Evolutionary conservation across 2,329 filamentous ascomycete species (phyloP), one percentile per base, ranked within the genome.

Genomic region (Hymenoscyphus salicellus): DNA sequence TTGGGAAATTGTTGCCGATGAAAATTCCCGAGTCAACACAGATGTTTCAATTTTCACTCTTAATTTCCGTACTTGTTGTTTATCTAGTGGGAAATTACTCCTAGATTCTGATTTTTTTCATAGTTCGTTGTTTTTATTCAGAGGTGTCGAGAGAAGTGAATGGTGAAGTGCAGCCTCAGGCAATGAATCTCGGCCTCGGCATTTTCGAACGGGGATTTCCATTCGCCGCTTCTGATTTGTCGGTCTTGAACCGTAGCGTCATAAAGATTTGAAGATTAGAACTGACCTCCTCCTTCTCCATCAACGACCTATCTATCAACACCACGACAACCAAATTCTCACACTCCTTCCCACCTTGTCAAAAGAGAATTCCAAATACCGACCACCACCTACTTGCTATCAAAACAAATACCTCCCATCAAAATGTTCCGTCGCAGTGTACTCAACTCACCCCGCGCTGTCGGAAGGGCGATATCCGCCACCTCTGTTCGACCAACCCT

Each of bases 361-460:
- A 49, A n/a, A 17, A 57, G 23, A 23, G 20, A 52, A 52, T 52
- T 52, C 46, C 46, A 26, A 5, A 52, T 63, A 58, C 58, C 33
- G 10, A 55, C 33, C 62, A 7, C 58, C 62, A 33, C 59, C 28
- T 26, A 30, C 28, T 38, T 38, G 49, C 59, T 55, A 57, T 41
- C 55, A 46, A 33, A 28, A 56, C 20, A 59, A 60, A 52, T 41
- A 32, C 58, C 38, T 14, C 28, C 36, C 58, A 32, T 55, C 61
- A 71, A 5, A 26, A 76, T 76, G 74, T 73, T 75, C 69, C 70
- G 73, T 66, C 67, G 72, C 69, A 65, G 70, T 66, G 58, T 74
- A 14, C 60, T 70, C 30, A 70, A 66, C 52, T 70, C 72, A 60
- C 72, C 73, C 65, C 72, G 71, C 64, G 67, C 67, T 58, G 70